Evolutionary conservation across 106 monocot species (phyloP).

Genomic region (Dioscorea zingiberensis): DNA sequence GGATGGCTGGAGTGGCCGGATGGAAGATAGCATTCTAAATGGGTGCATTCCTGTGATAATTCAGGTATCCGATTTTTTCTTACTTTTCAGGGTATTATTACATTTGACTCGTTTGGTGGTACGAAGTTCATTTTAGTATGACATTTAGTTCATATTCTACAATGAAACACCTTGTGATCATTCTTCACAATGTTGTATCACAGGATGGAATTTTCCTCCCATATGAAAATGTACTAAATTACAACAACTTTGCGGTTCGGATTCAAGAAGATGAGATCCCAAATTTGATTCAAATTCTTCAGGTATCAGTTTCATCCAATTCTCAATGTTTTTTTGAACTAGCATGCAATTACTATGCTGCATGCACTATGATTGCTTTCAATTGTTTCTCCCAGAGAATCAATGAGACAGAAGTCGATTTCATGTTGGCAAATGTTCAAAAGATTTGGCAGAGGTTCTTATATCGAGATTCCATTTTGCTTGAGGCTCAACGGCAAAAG

Average conservation of each 20-base stretch:
- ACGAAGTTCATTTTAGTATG: no score
- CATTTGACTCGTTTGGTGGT: neutral
- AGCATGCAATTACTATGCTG: neutral
- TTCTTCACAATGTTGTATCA: no score
- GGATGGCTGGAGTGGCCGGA: slow-evolving; percentile 91
- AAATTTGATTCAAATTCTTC: slow-evolving; percentile 63
- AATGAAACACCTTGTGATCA: neutral
- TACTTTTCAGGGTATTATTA: neutral
- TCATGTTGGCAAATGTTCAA: slow-evolving; percentile 68
- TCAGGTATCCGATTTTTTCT: slow-evolving; percentile 38
- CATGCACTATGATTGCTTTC: neutral
- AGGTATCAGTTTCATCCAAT: slow-evolving; percentile 26
- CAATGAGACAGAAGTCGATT: slow-evolving; percentile 60
- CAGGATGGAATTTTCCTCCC: slow-evolving; percentile 95
- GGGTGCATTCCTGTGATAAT: slow-evolving; percentile 95
- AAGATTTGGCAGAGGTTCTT: slow-evolving; percentile 67
- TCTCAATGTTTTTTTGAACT: neutral
- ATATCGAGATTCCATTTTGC: slow-evolving; percentile 61
- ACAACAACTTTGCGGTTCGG: slow-evolving; percentile 74
- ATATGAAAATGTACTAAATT: slow-evolving; percentile 87
- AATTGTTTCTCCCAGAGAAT: slow-evolving; percentile 31
- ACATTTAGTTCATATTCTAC: neutral
- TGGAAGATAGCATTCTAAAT: slow-evolving; percentile 89
- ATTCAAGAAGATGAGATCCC: slow-evolving; percentile 79
- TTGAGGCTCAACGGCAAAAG: slow-evolving; percentile 66